These are phyloP conservation scores for Sclerotiophoma versabilis DNA, from an alignment of 2,329 filamentous ascomycete genomes.

Conservation along the genomic window DNA sequence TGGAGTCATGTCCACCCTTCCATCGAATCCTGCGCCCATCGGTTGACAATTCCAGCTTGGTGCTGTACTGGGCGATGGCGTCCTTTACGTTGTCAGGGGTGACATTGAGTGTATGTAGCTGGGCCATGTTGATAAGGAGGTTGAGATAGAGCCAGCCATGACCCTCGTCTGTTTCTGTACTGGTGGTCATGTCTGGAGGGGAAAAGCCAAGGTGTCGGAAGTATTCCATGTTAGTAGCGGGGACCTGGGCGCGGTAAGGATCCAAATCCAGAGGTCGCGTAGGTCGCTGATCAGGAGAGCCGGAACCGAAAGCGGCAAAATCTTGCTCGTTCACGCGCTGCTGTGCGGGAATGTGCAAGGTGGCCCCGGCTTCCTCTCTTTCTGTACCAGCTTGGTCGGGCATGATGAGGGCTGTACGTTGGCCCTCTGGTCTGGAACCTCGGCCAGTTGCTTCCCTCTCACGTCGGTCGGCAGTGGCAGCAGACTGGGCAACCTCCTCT, in stretches of 20 bases:
- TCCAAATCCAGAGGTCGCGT: conserved; percentile 80
- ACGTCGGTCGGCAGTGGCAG: conserved; percentile 55
- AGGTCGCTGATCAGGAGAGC: conserved; percentile 72
- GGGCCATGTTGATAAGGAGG: conserved; percentile 79
- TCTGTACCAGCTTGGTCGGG: conserved; percentile 23
- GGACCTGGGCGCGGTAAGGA: conserved; percentile 76
- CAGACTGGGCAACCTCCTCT: conserved; percentile 64
- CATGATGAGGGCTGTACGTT: conserved; percentile 58
- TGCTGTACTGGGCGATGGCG: conserved; percentile 73
- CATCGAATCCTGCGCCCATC: conserved; percentile 83
- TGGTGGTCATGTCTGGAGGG: conserved; percentile 62
- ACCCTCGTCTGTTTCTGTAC: conserved; percentile 64
- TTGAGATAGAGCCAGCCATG: conserved; percentile 87
- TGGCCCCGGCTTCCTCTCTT: conserved; percentile 9
- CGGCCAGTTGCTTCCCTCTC: conserved; percentile 52
- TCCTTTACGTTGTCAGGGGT: conserved; percentile 78
- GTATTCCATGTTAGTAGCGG: conserved; percentile 79
- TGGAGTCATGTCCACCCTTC: conserved; percentile 73
- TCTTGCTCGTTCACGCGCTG: conserved; percentile 38
- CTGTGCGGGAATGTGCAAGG: conserved; percentile 21
- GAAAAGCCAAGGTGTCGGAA: conserved; percentile 76
- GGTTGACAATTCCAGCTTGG: conserved; percentile 76
- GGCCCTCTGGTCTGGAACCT: conserved; percentile 48
- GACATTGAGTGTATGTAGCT: conserved; percentile 85
- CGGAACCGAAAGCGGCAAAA: conserved; percentile 38